Percentiles rank a stretch among this genome's conserved stretches.
Evolutionary conservation across 345 rosid species (phyloP).

Genomic region (Trapa incisa): DNA sequence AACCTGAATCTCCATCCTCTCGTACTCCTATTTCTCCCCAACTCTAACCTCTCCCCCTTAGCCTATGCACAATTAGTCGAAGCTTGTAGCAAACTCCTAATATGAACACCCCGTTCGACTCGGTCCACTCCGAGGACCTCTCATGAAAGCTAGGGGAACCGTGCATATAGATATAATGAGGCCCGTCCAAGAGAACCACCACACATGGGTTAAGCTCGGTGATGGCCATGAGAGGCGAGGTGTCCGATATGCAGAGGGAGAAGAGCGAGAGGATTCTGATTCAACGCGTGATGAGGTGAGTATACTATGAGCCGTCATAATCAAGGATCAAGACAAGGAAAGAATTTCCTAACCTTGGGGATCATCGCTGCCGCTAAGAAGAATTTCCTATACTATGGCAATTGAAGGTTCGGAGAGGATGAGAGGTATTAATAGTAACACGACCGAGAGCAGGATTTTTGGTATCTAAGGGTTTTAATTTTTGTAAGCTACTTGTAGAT

Average conservation of each 20-base stretch:
- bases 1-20: slow-evolving; percentile 85
- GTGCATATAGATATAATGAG: slow-evolving; percentile 63
- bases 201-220: slow-evolving; percentile 47
- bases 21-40: slow-evolving; percentile 81
- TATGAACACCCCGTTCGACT: slow-evolving; percentile 36
- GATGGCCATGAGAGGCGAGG: slow-evolving; percentile 54
- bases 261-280: slow-evolving; percentile 73
- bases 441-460: slow-evolving; percentile 1
- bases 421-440: background rate
- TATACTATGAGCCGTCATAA: slow-evolving; percentile 72
- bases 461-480: background rate
- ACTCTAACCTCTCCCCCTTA: slow-evolving; percentile 53
- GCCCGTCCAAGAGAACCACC: slow-evolving; percentile 90
- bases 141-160: slow-evolving; percentile 53
- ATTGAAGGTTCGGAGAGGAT: background rate
- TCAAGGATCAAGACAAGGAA: slow-evolving; percentile 81
- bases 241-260: slow-evolving; percentile 82
- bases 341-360: slow-evolving; percentile 35
- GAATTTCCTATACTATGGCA: background rate
- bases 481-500: background rate
- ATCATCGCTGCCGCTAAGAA: slow-evolving; percentile 14
- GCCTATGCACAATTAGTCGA: slow-evolving; percentile 67
- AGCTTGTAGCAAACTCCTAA: slow-evolving; percentile 81
- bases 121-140: slow-evolving; percentile 57
- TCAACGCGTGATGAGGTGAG: slow-evolving; percentile 86